Percentiles rank a stretch among this genome's conserved stretches.
These are phyloP conservation scores for Sergeia podlipaevii DNA, from an alignment of 208 protist species.

Conservation along the genomic window DNA sequence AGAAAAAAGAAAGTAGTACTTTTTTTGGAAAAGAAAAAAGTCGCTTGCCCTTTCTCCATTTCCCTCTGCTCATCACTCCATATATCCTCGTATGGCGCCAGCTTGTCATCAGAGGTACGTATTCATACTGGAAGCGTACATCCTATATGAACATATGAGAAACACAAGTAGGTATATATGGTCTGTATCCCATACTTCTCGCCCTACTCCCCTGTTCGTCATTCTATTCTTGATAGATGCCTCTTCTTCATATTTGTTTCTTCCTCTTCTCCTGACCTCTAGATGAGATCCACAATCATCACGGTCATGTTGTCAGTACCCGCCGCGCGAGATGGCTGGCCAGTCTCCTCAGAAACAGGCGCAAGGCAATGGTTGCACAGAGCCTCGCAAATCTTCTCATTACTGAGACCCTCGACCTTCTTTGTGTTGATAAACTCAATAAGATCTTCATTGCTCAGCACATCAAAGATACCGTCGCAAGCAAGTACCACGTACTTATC, in stretches of 20 bases:
- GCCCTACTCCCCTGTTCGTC: no score
- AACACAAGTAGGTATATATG: no score
- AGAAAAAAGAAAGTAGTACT: constrained; percentile 4
- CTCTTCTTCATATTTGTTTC: no score
- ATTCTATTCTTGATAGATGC: no score
- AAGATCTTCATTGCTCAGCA: constrained; percentile 79
- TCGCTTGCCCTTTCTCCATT: no score
- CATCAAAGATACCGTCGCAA: constrained; percentile 91
- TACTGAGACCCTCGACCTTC: constrained; percentile 23
- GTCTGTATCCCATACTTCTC: no score
- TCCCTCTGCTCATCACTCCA: no score
- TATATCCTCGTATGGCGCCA: no score
- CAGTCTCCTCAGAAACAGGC: constrained; percentile 21
- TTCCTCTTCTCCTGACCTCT: constrained; percentile 2
- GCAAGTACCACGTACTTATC: constrained; percentile 76
- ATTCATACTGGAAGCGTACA: no score
- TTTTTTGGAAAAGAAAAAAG: no score
- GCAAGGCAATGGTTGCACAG: constrained; percentile 72
- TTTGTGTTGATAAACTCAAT: constrained; percentile 40
- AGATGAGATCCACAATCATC: constrained; percentile 77
- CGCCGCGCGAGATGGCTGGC: constrained; percentile 29
- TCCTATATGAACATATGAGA: no score
- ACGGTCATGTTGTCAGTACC: constrained; percentile 92
- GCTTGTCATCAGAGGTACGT: no score
- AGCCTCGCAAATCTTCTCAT: constrained; percentile 60